Evolutionary conservation across 2,329 filamentous ascomycete genomes (phyloP), one percentile per base, ranked within the genome.

Genomic region (Epichloe gansuensis): DNA sequence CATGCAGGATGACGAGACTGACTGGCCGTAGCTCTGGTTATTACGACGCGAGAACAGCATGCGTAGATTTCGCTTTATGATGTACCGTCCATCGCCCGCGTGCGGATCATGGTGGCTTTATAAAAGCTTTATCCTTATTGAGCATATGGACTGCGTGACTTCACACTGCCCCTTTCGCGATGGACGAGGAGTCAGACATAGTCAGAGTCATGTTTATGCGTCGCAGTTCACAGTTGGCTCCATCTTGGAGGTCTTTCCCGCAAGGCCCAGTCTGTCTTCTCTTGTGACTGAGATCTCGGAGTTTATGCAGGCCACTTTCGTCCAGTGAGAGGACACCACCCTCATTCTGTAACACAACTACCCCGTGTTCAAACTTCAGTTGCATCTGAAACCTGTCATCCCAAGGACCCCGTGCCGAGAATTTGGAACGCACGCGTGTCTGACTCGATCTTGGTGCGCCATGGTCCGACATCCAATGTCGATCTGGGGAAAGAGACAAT

Each of bases 271-370:
- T 35, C 38, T 25, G 41, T 11, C 15, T 38, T 23, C 36, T 21
- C 12, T 34, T 3, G 12, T 36, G 27, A 15, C 41, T 43, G 39
- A 36, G 27, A 50, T 11, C 8, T 31, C n/a, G 48, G 48, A 50
- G 13, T 25, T 43, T 23, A 23, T 43, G 31, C 25, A 17, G n/a
- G 25, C 27, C 12, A 17, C 43, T 45, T 39, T 45, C 41, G 13
- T 50, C 48, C 36, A 41, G 35, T 34, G 25, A 48, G 38, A 27
- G 39, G 44, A 45, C 42, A 9, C 4, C 21, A 23, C 34, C 39
- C 31, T 44, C 23, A 38, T 25, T 43, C 45, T 52, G 50, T 52
- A 52, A 52, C 50, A 38, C 8, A 25, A 34, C 38, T 48, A 52
- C 12, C 17, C 13, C 9, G 31, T 31, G 8, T 31, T 31, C 31